These are phyloP conservation scores for Quercus rubra DNA, from an alignment of 306 rosid genomes.

Conservation along the genomic window DNA sequence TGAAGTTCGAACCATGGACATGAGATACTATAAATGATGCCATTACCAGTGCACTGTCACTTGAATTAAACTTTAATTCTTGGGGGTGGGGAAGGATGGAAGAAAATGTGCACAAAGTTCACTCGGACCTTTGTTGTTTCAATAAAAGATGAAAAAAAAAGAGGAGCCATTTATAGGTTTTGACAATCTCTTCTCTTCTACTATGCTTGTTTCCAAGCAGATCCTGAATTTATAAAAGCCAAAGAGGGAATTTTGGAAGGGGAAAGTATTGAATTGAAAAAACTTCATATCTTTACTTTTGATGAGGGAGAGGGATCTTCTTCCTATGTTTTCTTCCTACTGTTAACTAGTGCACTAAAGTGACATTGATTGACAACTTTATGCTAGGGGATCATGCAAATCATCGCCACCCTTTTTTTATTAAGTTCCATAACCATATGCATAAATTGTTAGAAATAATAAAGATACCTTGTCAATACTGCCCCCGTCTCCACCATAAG, in stretches of 20 bases:
- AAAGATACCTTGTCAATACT: constrained; percentile 75
- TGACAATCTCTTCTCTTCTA: background rate
- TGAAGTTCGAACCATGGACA: too few species aligned
- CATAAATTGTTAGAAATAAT: constrained; percentile 3
- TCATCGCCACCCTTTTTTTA: background rate
- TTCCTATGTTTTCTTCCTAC: background rate
- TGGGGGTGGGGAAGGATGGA: background rate
- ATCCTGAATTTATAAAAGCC: background rate
- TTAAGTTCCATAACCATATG: constrained; percentile 9
- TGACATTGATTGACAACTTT: background rate
- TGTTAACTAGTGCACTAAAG: background rate
- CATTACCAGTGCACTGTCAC: too few species aligned
- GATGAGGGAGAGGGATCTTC: background rate
- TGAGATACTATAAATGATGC: too few species aligned
- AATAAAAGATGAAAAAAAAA: background rate
- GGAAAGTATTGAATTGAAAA: background rate
- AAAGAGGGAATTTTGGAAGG: background rate
- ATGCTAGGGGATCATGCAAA: background rate
- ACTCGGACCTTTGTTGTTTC: background rate
- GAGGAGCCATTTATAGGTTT: background rate
- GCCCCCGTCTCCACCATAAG: constrained; percentile 72
- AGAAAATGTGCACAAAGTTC: background rate
- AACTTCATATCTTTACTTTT: background rate
- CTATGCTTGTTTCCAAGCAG: background rate
- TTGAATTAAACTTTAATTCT: too few species aligned